A percentile compares a stretch with the other conserved stretches of the same genome.
Conservation (phyloP, 2,329 filamentous ascomycete genomes). For the Trichoderma koningii region DNA sequence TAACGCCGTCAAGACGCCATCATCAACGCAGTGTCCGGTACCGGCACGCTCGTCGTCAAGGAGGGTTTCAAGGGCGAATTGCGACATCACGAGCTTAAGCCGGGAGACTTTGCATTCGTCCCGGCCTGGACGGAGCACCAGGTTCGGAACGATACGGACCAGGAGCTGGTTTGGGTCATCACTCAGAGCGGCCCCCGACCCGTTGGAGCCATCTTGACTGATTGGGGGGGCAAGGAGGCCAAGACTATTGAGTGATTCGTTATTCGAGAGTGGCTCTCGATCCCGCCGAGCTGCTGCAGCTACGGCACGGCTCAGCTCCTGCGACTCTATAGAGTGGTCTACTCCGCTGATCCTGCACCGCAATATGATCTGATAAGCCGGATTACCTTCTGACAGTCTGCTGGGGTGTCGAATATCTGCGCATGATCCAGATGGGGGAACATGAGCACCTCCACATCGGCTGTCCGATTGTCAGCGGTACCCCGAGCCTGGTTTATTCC, state of each 20-base stretch:
- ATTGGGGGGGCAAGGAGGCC: conserved; percentile 58
- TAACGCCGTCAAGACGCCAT: conserved; percentile 58
- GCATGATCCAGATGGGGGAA: conserved; percentile 65
- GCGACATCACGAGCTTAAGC: conserved; percentile 57
- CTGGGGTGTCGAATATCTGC: conserved; percentile 56
- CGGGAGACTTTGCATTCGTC: conserved; percentile 70
- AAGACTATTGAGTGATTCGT: conserved; percentile 28
- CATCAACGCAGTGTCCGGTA: conserved; percentile 64
- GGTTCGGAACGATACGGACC: conserved; percentile 64
- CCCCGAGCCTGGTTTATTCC: conserved; percentile 4
- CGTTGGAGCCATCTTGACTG: conserved; percentile 62
- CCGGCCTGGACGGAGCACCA: conserved; percentile 73
- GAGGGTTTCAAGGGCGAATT: conserved; percentile 54
- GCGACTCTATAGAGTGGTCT: conserved; percentile 13
- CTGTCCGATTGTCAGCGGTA: conserved; percentile 26
- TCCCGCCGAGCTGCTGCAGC: conserved; percentile 11
- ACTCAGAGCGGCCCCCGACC: conserved; percentile 63
- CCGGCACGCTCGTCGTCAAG: conserved; percentile 61
- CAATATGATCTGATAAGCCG: conserved; percentile 37
- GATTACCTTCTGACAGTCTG: conserved; percentile 37
- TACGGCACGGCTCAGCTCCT: neutral
- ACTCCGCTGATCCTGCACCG: conserved; percentile 24
- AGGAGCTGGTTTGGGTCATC: conserved; percentile 65
- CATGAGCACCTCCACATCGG: conserved; percentile 58
- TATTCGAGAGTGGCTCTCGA: conserved; percentile 14